These are phyloP conservation scores for Podospora pseudopauciseta DNA, from an alignment of 495 filamentous ascomycete species.

Conservation along the genomic window DNA sequence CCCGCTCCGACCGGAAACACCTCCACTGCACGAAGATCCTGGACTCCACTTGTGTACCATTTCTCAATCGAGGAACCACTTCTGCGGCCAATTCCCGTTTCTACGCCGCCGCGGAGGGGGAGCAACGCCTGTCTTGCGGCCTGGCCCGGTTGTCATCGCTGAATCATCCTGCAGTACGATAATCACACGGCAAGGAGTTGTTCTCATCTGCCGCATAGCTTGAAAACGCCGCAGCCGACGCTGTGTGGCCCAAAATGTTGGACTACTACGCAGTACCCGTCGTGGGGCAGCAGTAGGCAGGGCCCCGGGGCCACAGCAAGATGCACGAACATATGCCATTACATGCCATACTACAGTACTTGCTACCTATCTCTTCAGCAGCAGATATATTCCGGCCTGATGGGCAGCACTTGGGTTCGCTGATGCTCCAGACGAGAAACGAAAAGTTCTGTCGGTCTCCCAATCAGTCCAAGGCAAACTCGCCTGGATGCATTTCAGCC, in stretches of 20 bases:
- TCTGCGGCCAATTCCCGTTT: slow-evolving; percentile 25
- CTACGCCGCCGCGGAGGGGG: slow-evolving; percentile 16
- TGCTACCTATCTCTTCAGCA: neutral
- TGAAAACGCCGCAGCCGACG: slow-evolving; percentile 20
- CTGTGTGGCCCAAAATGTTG: neutral
- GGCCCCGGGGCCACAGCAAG: neutral
- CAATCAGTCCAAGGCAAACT: slow-evolving; percentile 1
- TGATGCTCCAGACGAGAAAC: neutral
- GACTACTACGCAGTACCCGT: neutral
- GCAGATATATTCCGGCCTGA: neutral
- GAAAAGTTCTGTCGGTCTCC: neutral
- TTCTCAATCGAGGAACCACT: slow-evolving; percentile 27
- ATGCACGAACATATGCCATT: neutral
- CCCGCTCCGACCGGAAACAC: slow-evolving; percentile 30
- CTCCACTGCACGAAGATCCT: slow-evolving; percentile 38
- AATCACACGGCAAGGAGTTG: slow-evolving; percentile 19
- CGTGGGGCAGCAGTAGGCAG: neutral
- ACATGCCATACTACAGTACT: neutral
- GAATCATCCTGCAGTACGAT: slow-evolving; percentile 32
- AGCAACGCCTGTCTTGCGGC: slow-evolving; percentile 6
- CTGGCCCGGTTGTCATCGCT: slow-evolving; percentile 22
- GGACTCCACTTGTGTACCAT: slow-evolving; percentile 29
- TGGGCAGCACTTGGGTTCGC: neutral
- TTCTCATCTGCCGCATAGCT: slow-evolving; percentile 4
- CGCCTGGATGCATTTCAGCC: slow-evolving; percentile 1